Evolutionary conservation across 1,139 yeast genomes (phyloP), one percentile per base, ranked within the genome.

Genomic region (Saccharomyces hybrid): DNA sequence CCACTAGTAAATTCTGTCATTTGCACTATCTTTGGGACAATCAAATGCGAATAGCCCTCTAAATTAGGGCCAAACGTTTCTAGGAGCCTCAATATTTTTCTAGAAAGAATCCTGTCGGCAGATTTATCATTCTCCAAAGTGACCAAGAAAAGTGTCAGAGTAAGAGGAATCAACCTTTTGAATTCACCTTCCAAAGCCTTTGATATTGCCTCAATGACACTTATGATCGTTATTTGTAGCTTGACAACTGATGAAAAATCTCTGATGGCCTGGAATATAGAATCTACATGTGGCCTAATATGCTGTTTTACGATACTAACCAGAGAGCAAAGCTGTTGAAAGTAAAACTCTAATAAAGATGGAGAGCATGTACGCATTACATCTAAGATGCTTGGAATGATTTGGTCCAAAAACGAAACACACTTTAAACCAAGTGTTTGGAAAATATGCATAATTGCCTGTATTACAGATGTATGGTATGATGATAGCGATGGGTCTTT

Each of bases 171-270:
- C 67, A 86, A 85, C 69, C 85, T 78, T 64, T 90, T 93, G 73
- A 95, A 93, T 65, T 93, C 99, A 2, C 96, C 96, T 58, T 90
- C 96, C 54, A 93, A 75, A 0, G 97, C 93, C 53, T 82, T 80
- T 0, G 97, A 88, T 49, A 93, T 82, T 0, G 93, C 82, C 64
- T 93, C 97, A 41, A 91, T 82, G 49, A 93, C 79, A 34, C 85
- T 81, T 48, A 93, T 82, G 28, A 93, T 86, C 0, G 93, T 87
- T 2, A 84, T 83, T 64, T 91, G 96, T 52, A 90, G 73, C 56
- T 84, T 81, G 16, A 82, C 76, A 51, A 80, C 78, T 4, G 80
- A 76, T 70, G 91, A 91, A 60, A 84, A 88, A 58, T 88, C 95
- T 60, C 83, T 82, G 50, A 90, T 82, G 1, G 87, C 83, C 5